Base-by-base conservation (phyloP, 305 asterid species). In the Ilex paraguariensis region DNA sequence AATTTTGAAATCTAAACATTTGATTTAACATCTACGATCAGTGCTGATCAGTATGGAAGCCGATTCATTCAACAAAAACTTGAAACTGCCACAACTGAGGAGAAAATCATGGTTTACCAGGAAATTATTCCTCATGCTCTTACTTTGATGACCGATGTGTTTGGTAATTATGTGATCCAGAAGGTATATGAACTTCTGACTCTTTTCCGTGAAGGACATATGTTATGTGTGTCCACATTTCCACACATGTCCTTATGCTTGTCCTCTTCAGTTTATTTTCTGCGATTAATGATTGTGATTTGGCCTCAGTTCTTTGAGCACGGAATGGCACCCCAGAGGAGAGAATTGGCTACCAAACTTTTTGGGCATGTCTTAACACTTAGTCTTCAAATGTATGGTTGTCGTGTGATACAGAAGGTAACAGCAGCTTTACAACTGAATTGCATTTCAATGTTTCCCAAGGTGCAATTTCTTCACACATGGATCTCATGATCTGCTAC, bases 41-140 rank as follows among this genome's bases (percentile, higher is more conserved):
- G 99, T 70, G 87, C 96, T 49, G 99, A 94, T 69, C 99, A 94
- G 68, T 94, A 94, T 75, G 99, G 99, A 68, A 94, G 99, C 70
- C 94, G 99, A 31, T 94, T 90, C 79, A 94, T 94, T 68, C 99
- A 94, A 70, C 99, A 93, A 66, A 93, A 90, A 77, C 92, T 93
- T 66, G 99, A 93, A 75, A 90, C 97, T 70, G 97, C 99, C 56
- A 87, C 96, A 44, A 66, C 72, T 0, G 97, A 87, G 36, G 99
- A 93, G 87, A 93, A 87, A 73, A 82, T 76, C 82, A 88, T 86
- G 89, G 99, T 93, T 66, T 90, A 90, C 68, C 78, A 83, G 71
- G 99, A 93, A 77, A 93, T 93, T 51, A 80, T 76, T 62, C 97
- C 97, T 66, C 95, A 93, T 53, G 97, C 99, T 73, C 87, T 93